These are phyloP conservation scores for Byssothecium circinans DNA, from an alignment of 2,329 filamentous ascomycete genomes.

Conservation along the genomic window DNA sequence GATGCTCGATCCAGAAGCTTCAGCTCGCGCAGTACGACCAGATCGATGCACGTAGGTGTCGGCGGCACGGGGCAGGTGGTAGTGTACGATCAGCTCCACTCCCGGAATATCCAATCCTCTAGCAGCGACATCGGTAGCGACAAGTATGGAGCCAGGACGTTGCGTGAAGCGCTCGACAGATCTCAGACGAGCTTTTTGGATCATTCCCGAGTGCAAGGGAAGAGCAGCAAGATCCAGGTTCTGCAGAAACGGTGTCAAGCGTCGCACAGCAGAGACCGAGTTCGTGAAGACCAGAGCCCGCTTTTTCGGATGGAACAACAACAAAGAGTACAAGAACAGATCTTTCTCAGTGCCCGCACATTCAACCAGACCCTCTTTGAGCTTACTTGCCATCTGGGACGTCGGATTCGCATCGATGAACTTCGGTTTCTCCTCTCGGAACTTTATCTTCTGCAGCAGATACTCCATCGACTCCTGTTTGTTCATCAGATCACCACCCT, in stretches of 20 bases:
- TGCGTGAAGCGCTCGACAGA: slow-evolving; percentile 86
- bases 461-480: slow-evolving; percentile 89
- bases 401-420: slow-evolving; percentile 91
- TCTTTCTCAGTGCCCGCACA: slow-evolving; percentile 96
- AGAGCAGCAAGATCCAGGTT: slow-evolving; percentile 76
- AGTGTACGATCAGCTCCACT: slow-evolving; percentile 89
- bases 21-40: slow-evolving; percentile 86
- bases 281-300: slow-evolving; percentile 93
- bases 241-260: slow-evolving; percentile 80
- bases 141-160: slow-evolving; percentile 66
- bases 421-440: slow-evolving; percentile 78
- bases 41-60: slow-evolving; percentile 96
- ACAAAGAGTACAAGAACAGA: slow-evolving; percentile 85
- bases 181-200: slow-evolving; percentile 90
- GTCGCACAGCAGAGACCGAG: slow-evolving; percentile 88
- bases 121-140: slow-evolving; percentile 92
- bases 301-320: slow-evolving; percentile 78
- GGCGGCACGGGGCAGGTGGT: slow-evolving; percentile 88
- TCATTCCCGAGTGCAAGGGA: slow-evolving; percentile 89
- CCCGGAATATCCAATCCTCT: slow-evolving; percentile 90
- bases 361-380: slow-evolving; percentile 89
- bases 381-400: slow-evolving; percentile 80
- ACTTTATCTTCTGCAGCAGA: slow-evolving; percentile 84
- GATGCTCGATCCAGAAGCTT: slow-evolving; percentile 76
- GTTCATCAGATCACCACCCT: slow-evolving; percentile 63